Base-by-base conservation (phyloP, 176 grass and related monocot species). In the Eremochloa ophiuroides region DNA sequence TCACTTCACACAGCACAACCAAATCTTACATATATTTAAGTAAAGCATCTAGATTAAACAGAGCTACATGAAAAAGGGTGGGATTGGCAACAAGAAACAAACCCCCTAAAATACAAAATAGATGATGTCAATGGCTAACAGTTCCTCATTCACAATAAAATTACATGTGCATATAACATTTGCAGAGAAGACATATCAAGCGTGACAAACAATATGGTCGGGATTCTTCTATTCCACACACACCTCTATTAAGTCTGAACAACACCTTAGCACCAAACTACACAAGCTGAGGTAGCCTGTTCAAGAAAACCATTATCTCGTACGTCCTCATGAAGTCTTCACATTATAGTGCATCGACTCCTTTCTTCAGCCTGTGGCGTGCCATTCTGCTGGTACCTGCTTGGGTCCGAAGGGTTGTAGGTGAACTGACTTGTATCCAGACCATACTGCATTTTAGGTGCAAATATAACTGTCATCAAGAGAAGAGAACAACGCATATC, bases 371-470 rank as follows among this genome's bases (percentile, higher is more conserved):
- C 51, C 10, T 71, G 78, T 69, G 88, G 71, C 1, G 79, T 46
- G 60, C 80, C 78, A 31, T 91, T 78, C 71, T 95, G 95, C 75
- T 93, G 95, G 59, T 86, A 88, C 73, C 95, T 90, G 75, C 43
- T 89, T 63, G 81, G 68, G 79, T 98, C 92, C 37, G 84, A 83
- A 61, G 92, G 95, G 67, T 98, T 95, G 84, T 98, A 98, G 11
- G 92, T 94, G 78, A 95, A 98, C 33, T 94, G 88, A 25, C 69
- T 89, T 2, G 92, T 98, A 76, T 98, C 95, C 59, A 98, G 82
- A 85, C 95, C 95, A 79, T 98, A 98, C 95, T 98, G 85, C 83
- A 81, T 33, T 29, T 72, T 55, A n/a, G 22, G 12, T 4, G 87
- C 11, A 84, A 74, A 71, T 60, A 62, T 31, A 33, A 66, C 34